Conservation (phyloP, 208 protist species). For the Leishmania amazonensis region DNA sequence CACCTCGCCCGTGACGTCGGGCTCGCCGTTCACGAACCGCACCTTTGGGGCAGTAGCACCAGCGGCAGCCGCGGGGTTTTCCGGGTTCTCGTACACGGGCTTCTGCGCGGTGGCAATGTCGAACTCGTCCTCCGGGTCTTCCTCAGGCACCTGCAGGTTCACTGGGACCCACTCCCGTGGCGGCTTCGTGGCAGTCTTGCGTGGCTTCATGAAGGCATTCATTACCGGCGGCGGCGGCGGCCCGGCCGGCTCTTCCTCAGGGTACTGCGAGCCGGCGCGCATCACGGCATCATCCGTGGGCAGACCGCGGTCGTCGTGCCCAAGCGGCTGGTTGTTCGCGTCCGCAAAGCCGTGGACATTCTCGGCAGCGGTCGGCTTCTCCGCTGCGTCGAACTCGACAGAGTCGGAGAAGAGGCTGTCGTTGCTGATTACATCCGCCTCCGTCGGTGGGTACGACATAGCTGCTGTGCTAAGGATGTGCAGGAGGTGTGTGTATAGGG, state of each 20-base stretch:
- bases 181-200: constrained; percentile 36
- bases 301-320: constrained; percentile 9
- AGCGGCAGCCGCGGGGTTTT: background rate
- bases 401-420: constrained; percentile 78
- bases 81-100: constrained; percentile 40
- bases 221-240: constrained; percentile 21
- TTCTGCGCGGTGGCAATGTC: constrained; percentile 57
- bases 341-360: constrained; percentile 10
- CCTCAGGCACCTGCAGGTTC: constrained; percentile 37
- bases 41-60: constrained; percentile 6
- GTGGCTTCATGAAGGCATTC: constrained; percentile 64
- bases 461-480: background rate
- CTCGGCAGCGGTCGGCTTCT: constrained; percentile 43
- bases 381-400: constrained; percentile 54
- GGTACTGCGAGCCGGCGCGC: constrained; percentile 10
- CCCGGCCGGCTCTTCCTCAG: constrained; percentile 25
- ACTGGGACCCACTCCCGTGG: constrained; percentile 51
- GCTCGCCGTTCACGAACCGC: constrained; percentile 72
- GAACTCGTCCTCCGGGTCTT: constrained; percentile 82
- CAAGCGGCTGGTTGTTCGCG: background rate
- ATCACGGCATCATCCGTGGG: constrained; percentile 17
- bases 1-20: constrained; percentile 63
- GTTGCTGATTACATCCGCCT: constrained; percentile 62
- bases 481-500: background rate
- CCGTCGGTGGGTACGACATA: constrained; percentile 66